Evolutionary conservation across 768 basidiomycete genomes (phyloP).

Genomic region (Tricholoma matsutake): DNA sequence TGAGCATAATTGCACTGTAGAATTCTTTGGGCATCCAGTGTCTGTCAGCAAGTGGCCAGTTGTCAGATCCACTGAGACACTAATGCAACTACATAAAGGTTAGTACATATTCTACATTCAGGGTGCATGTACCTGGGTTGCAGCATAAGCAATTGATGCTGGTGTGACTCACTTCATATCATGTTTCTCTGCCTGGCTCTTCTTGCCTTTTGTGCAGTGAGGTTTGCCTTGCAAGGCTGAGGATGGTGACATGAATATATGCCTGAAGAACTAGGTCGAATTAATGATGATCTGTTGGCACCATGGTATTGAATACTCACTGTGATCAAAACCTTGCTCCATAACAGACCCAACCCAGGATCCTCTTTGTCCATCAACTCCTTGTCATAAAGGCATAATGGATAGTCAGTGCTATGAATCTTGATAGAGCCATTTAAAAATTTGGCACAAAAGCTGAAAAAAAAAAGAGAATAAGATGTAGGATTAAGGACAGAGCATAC

Average conservation of each 20-base stretch:
- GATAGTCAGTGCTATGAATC: neutral
- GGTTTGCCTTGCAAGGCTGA: neutral
- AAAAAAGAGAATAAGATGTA: neutral
- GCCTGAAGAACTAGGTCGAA: neutral
- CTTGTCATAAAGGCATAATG: neutral
- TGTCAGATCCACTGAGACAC: neutral
- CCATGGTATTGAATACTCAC: neutral
- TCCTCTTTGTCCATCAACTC: neutral
- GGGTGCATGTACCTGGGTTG: neutral
- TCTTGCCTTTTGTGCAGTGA: neutral
- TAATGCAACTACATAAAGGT: neutral
- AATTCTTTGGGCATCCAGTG: neutral
- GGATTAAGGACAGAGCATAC: neutral
- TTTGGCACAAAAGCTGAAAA: neutral
- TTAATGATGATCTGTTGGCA: neutral
- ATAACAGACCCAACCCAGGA: neutral
- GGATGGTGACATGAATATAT: neutral
- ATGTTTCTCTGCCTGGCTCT: conserved; percentile 1
- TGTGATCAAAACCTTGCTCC: neutral
- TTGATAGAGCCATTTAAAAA: neutral
- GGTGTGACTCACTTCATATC: neutral
- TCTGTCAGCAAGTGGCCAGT: neutral
- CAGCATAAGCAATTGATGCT: neutral
- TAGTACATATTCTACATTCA: neutral
- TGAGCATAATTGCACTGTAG: neutral